Evolutionary conservation across 805 yeast genomes (phyloP).

Genomic region (Scheffersomyces ergatensis): DNA sequence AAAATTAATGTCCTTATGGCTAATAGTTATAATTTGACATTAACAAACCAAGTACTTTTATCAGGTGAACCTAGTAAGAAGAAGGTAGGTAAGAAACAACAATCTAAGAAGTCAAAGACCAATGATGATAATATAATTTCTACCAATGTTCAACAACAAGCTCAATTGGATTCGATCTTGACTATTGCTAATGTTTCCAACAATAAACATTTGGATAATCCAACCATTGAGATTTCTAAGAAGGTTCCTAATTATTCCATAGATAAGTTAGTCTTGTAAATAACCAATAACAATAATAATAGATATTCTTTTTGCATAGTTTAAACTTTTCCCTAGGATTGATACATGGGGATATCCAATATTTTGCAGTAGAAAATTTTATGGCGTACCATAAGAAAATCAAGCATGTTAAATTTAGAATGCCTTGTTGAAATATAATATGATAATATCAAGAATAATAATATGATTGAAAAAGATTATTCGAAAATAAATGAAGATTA

Average conservation of each 20-base stretch:
- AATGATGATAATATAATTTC: constrained; percentile 21
- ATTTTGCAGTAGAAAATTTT: too few species aligned
- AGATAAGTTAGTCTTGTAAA: constrained; percentile 32
- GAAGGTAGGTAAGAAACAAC: constrained; percentile 19
- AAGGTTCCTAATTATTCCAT: constrained; percentile 55
- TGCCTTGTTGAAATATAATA: too few species aligned
- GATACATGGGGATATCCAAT: too few species aligned
- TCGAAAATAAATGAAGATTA: too few species aligned
- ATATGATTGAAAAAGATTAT: too few species aligned
- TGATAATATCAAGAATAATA: too few species aligned
- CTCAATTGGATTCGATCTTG: constrained; percentile 33
- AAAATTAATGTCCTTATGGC: constrained; percentile 46
- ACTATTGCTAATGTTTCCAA: constrained; percentile 25
- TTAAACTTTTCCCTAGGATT: too few species aligned
- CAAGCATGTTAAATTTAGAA: too few species aligned
- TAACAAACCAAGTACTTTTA: constrained; percentile 44
- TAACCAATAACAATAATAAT: too few species aligned
- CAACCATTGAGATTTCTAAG: constrained; percentile 28
- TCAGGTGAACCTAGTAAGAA: constrained; percentile 14
- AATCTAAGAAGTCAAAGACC: constrained; percentile 13
- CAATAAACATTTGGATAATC: constrained; percentile 27
- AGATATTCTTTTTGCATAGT: too few species aligned
- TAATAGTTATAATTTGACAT: constrained; percentile 44
- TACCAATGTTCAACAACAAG: constrained; percentile 17
- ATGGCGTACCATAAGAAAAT: too few species aligned